These are phyloP conservation scores for Neurospora sp. DNA, from an alignment of 2,329 filamentous ascomycete genomes.

Conservation along the genomic window DNA sequence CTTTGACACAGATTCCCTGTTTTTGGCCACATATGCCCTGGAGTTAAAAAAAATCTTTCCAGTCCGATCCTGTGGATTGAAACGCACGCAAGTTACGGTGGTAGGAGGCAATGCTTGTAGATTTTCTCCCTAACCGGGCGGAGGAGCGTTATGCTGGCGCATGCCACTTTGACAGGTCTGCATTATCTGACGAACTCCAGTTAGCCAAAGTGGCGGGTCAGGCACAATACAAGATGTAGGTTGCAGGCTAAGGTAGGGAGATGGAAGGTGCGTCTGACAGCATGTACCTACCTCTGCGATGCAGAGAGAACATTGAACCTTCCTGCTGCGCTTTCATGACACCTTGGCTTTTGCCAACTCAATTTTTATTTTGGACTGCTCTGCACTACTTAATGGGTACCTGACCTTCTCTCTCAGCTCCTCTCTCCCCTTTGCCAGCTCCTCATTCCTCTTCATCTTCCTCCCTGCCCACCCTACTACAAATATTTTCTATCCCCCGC, in stretches of 20 bases:
- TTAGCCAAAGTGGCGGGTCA: background rate
- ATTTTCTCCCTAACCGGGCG: no score
- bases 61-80: no score
- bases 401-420: background rate
- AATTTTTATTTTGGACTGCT: background rate
- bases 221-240: background rate
- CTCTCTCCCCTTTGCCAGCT: background rate
- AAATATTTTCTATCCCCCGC: background rate
- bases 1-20: no score
- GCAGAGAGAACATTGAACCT: background rate
- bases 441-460: background rate
- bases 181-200: background rate
- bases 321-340: background rate
- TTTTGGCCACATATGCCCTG: no score
- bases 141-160: no score
- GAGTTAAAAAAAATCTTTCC: rapidly evolving
- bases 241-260: background rate
- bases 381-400: no score
- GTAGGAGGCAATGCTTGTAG: no score
- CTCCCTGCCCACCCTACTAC: background rate
- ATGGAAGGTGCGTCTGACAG: background rate
- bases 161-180: no score
- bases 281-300: background rate
- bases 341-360: background rate
- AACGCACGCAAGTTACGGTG: no score